phyloP scores from a whole-genome alignment of 78 protist species.

The Planoprotostelium fungivorum region DNA sequence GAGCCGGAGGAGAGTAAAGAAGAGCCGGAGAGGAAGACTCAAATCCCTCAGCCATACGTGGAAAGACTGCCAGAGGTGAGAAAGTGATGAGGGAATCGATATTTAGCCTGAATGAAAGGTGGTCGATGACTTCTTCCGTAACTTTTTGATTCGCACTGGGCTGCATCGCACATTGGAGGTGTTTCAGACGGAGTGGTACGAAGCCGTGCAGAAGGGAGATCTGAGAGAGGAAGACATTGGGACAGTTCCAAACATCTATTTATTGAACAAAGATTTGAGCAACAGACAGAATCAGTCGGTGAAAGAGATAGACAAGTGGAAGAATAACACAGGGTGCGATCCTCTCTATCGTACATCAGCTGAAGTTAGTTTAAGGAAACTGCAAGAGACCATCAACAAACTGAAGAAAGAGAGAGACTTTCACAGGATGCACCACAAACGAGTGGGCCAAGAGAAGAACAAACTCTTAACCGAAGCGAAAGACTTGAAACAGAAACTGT shows the following conservation, averaged over 20 bases:
- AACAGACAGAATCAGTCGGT: conserved; percentile 8
- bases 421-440: conserved; percentile 71
- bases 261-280: conserved; percentile 48
- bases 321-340: conserved; percentile 21
- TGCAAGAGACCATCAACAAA: conserved; percentile 56
- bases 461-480: conserved; percentile 55
- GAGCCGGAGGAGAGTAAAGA: neutral
- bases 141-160: conserved; percentile 54
- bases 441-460: conserved; percentile 79
- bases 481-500: conserved; percentile 47
- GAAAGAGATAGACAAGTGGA: conserved; percentile 21
- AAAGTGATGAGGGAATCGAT: neutral
- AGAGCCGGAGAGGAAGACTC: neutral
- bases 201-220: conserved; percentile 16
- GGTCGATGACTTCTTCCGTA: conserved; percentile 78
- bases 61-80: neutral
- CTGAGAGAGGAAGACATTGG: conserved; percentile 16
- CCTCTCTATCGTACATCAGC: neutral
- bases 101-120: conserved; percentile 34
- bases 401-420: conserved; percentile 78
- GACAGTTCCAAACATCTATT: conserved; percentile 68
- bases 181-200: conserved; percentile 83
- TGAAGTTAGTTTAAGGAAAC: neutral
- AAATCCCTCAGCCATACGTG: neutral
- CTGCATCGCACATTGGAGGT: conserved; percentile 48